Evolutionary conservation across 2,329 filamentous ascomycete genomes (phyloP), one percentile per base, ranked within the genome.

Genomic region (Cladophialophora psammophila): DNA sequence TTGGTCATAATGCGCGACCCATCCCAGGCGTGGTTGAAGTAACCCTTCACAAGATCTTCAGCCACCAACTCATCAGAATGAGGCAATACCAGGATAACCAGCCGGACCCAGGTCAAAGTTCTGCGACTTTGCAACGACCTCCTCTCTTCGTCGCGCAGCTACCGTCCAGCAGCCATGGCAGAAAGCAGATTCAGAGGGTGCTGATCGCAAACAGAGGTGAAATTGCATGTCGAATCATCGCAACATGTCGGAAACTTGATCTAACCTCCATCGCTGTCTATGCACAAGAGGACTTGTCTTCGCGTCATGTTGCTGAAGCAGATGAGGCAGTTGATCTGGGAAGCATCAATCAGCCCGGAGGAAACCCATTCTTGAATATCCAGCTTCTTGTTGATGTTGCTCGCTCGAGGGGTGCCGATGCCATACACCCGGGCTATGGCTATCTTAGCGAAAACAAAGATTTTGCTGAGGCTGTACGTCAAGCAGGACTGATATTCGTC

Each of bases 401-500:
- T 2, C 36, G 67, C 26, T 65, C 68, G 20, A 66, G 57, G 0
- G 63, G 68, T 2, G 74, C 72, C 1, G 71, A 78, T 26, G 75
- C 77, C 2, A 68, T 79, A 5, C 73, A 75, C 58, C 77, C 78
- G 1, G 77, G 78, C 8, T 79, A 79, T 69, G 77, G 78, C 36
- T 78, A 74, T 62, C 70, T 79, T 12, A 74, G 72, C 35, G 78
- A 80, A 60, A 78, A 79, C 60, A 71, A 74, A 12, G 67, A 72
- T 0, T 79, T 79, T 38, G 77, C 76, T 3, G 59, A 69, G n/a
- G 60, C 64, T 1, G 72, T 76, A 1, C 68, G 69, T 1, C 57
- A 73, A 9, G 76, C 75, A 12, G 77, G 76, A 2, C 62, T 78
- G 12, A 74, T 74, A 6, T 79, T 77, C 65, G 73, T 79, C 57